Evolutionary conservation across 495 filamentous ascomycete species (phyloP).

Genomic region (Pyrenula massariospora): DNA sequence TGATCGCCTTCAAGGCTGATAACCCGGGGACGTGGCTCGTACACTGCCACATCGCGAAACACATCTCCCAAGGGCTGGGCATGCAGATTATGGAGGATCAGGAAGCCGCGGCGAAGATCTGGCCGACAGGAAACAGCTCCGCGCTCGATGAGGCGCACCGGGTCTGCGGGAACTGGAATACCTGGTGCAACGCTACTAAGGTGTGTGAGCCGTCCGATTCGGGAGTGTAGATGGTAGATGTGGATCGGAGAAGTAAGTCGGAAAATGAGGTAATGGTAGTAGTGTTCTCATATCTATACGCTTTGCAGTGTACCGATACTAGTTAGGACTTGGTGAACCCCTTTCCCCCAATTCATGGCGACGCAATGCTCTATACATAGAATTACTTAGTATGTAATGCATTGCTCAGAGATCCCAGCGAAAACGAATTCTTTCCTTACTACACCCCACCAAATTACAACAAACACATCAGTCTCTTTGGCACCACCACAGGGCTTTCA

Average conservation of each 20-base stretch:
- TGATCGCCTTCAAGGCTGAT: slow-evolving; percentile 37
- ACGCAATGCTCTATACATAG: no score
- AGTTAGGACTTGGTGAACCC: no score
- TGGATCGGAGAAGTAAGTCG: background rate
- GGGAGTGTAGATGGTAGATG: background rate
- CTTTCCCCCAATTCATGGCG: no score
- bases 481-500: no score
- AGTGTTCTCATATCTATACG: background rate
- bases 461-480: no score
- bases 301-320: no score
- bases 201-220: background rate
- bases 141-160: background rate
- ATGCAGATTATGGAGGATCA: slow-evolving; percentile 31
- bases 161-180: background rate
- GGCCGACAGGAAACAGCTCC: background rate
- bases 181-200: background rate
- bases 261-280: background rate
- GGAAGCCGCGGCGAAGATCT: background rate
- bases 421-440: no score
- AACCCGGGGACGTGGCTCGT: slow-evolving; percentile 40
- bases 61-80: slow-evolving; percentile 30
- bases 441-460: no score
- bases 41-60: slow-evolving; percentile 42
- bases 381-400: no score
- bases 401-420: no score